Evolutionary conservation across 768 basidiomycete genomes (phyloP).

Genomic region (Strobilomyces dryophilus): DNA sequence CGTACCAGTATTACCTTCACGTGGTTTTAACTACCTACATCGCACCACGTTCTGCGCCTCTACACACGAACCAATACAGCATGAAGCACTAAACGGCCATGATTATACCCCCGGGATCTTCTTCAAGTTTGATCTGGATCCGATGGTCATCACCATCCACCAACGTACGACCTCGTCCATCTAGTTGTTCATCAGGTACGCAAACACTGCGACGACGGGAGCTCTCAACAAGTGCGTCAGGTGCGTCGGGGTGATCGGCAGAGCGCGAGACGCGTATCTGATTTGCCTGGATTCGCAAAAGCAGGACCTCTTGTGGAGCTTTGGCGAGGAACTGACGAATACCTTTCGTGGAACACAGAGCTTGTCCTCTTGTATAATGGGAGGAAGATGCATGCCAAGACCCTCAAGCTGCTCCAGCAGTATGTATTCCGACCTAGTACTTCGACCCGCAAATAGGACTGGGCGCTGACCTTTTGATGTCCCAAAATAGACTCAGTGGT

Average conservation of each 20-base stretch:
- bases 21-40: conserved; percentile 45
- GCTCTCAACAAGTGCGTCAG: conserved; percentile 25
- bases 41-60: conserved; percentile 58
- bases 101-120: conserved; percentile 54
- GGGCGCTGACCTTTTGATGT: background rate
- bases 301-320: no score
- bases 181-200: conserved; percentile 74
- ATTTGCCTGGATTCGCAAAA: no score
- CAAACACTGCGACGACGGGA: background rate
- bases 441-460: background rate
- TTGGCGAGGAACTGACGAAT: no score
- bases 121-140: conserved; percentile 97
- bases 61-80: conserved; percentile 84
- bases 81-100: conserved; percentile 87
- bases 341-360: no score
- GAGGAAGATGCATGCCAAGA: conserved; percentile 93
- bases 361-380: no score
- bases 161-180: conserved; percentile 17
- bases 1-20: conserved; percentile 89
- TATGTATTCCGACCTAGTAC: conserved; percentile 36
- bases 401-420: conserved; percentile 80
- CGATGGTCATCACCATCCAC: conserved; percentile 41
- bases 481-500: conserved; percentile 63
- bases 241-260: conserved; percentile 90
- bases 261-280: no score